A percentile compares a stretch with the other conserved stretches of the same genome.
Conservation (phyloP, 2,329 filamentous ascomycete species). For the Sarocladium oryzae region DNA sequence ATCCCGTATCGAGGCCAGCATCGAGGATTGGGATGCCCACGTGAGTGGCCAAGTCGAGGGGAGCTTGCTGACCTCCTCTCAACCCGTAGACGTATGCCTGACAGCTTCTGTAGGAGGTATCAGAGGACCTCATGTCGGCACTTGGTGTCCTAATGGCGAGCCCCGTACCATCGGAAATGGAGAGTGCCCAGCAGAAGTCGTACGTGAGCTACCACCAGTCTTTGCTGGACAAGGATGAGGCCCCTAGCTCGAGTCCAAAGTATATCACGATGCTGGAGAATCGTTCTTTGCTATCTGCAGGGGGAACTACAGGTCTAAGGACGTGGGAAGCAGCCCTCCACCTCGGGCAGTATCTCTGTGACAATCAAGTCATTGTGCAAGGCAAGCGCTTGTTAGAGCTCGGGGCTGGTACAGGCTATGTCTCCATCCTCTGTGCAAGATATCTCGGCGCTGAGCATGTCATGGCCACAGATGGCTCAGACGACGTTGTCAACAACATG, state of each 20-base stretch:
- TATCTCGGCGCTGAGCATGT: constrained; percentile 53
- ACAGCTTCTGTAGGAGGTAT: constrained; percentile 60
- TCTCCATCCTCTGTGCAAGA: constrained; percentile 68
- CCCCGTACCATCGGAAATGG: constrained; percentile 56
- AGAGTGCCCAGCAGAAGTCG: constrained; percentile 63
- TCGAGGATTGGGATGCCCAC: constrained; percentile 79
- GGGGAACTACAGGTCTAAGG: constrained; percentile 67
- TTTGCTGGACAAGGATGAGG: not conserved
- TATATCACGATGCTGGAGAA: constrained; percentile 62
- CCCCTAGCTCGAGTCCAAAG: not conserved
- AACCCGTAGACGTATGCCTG: constrained; percentile 16
- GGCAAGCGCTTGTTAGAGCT: constrained; percentile 62
- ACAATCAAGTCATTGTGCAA: constrained; percentile 36
- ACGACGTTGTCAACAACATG: constrained; percentile 62
- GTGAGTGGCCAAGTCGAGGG: constrained; percentile 47
- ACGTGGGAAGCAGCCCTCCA: constrained; percentile 80
- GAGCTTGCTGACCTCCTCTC: constrained; percentile 7
- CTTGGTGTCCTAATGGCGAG: constrained; percentile 60
- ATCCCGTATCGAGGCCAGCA: constrained; percentile 62
- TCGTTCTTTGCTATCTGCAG: constrained; percentile 60
- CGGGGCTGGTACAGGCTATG: constrained; percentile 69
- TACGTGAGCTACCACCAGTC: constrained; percentile 66
- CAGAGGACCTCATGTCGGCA: constrained; percentile 67
- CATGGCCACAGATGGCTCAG: constrained; percentile 67
- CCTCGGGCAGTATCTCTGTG: constrained; percentile 60